Percentiles rank a stretch among this genome's conserved stretches.
Evolutionary conservation across 371 early-diverging fungal genomes (phyloP).

Genomic region (Sporodiniella umbellata): DNA sequence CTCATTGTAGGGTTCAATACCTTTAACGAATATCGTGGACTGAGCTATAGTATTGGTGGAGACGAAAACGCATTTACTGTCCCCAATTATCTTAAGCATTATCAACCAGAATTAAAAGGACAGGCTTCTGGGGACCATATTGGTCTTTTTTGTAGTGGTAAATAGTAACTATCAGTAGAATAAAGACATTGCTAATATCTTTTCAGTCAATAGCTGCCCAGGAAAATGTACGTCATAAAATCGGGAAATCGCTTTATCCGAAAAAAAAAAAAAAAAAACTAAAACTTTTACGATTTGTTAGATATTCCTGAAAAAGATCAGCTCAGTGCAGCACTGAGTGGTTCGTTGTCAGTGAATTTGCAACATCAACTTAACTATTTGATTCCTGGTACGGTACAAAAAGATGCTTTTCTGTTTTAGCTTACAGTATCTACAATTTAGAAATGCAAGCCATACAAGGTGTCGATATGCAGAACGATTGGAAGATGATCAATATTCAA

Average conservation of each 20-base stretch:
- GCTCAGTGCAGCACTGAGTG: slow-evolving; percentile 41
- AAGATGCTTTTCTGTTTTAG: background rate
- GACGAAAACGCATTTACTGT: slow-evolving; percentile 35
- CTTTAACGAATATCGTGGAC: slow-evolving; percentile 36
- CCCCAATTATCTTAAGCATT: slow-evolving; percentile 39
- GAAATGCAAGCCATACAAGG: slow-evolving; percentile 15
- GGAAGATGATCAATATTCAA: slow-evolving; percentile 45
- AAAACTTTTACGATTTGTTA: slow-evolving; percentile 3
- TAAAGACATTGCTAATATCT: background rate
- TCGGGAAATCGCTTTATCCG: background rate
- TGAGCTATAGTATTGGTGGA: slow-evolving; percentile 46
- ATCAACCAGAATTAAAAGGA: slow-evolving; percentile 29
- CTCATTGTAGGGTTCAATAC: slow-evolving; percentile 3
- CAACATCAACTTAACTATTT: slow-evolving; percentile 35
- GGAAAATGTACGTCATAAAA: background rate
- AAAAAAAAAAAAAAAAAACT: too few relatives aligned
- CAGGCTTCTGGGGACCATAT: slow-evolving; percentile 35
- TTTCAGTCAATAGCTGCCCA: background rate
- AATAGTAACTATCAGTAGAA: background rate
- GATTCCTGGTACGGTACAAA: slow-evolving; percentile 17
- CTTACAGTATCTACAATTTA: slow-evolving; percentile 1
- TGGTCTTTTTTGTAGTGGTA: slow-evolving; percentile 24
- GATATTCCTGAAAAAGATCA: slow-evolving; percentile 26
- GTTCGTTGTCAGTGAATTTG: slow-evolving; percentile 33
- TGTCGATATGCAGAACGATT: slow-evolving; percentile 28